Conservation (phyloP, 2,329 filamentous ascomycete genomes). For the Aplosporella prunicola region DNA sequence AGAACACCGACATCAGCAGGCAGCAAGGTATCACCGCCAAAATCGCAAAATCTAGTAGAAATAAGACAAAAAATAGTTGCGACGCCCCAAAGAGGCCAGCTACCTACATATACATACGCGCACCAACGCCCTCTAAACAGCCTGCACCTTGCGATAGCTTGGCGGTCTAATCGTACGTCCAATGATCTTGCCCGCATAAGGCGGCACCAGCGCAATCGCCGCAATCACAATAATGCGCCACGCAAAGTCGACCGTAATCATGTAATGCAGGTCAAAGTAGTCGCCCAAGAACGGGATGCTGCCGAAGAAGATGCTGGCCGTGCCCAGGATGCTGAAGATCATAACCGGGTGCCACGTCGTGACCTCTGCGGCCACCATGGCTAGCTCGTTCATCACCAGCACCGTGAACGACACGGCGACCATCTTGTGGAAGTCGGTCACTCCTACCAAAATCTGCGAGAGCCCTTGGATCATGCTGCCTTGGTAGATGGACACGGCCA, state of each 20-base stretch:
- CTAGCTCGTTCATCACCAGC: constrained; percentile 83
- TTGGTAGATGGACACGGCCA: constrained; percentile 89
- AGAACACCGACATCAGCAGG: too few relatives aligned
- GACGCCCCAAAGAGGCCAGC: too few relatives aligned
- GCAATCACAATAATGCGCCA: constrained; percentile 80
- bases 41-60: too few relatives aligned
- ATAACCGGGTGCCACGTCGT: constrained; percentile 96
- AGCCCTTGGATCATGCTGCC: constrained; percentile 93
- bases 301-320: constrained; percentile 68
- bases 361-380: constrained; percentile 95
- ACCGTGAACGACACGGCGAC: constrained; percentile 87
- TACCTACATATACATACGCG: too few relatives aligned
- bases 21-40: too few relatives aligned
- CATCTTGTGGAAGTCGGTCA: constrained; percentile 50
- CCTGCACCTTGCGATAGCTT: constrained; percentile 88
- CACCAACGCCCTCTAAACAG: constrained; percentile 37
- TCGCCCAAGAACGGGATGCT: constrained; percentile 75
- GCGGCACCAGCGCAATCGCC: constrained; percentile 72
- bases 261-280: constrained; percentile 81
- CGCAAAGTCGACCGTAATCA: constrained; percentile 70
- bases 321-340: constrained; percentile 76
- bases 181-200: constrained; percentile 79
- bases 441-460: constrained; percentile 74
- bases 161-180: constrained; percentile 79
- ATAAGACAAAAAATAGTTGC: too few relatives aligned